Evolutionary conservation across 345 rosid species (phyloP), one percentile per base, ranked within the genome.

Genomic region (Salix udensis): DNA sequence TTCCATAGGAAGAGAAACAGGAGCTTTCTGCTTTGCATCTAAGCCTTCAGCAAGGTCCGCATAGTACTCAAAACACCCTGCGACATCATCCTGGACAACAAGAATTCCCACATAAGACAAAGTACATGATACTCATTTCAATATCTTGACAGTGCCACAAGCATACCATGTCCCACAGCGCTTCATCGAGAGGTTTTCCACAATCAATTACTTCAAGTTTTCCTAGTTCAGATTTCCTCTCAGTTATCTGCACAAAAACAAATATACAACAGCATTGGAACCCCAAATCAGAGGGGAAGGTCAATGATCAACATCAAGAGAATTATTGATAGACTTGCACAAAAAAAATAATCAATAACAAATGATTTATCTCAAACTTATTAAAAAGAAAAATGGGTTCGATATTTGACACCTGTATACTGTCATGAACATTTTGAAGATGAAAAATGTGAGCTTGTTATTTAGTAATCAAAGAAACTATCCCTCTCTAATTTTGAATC

Each of bases 1-100:
- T 60, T 91, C 91, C 87, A 94, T 71, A 0, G 99, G 99, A 79
- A 94, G 90, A 71, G 97, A 86, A 85, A 96, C 75, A 62, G 97
- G 96, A 85, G 93, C 86, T 77, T 88, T 91, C 83, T 90, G 95
- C 86, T 92, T 92, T 52, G 94, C 90, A 85, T 96, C 99, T 77
- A 94, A 83, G 46, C 91, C 96, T 86, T 92, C 97, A 74, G 99
- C 99, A 73, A 96, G 92, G 78, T 90, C 97, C 60, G 99, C 99
- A 70, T 90, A 94, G 78, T 91, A 96, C 79, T 94, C 97, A 64
- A 96, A 96, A 83, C 99, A 96, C 42, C 88, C 97, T 67, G 98
- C 95, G 74, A 94, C 97, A 88, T 96, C 98, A 82, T 96, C 99
- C 98, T 96, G 87, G 13, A 82, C 50, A 72, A 81, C 72, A 89